phyloP scores from a whole-genome alignment of 768 basidiomycete genomes.

The Suillus subaureus region DNA sequence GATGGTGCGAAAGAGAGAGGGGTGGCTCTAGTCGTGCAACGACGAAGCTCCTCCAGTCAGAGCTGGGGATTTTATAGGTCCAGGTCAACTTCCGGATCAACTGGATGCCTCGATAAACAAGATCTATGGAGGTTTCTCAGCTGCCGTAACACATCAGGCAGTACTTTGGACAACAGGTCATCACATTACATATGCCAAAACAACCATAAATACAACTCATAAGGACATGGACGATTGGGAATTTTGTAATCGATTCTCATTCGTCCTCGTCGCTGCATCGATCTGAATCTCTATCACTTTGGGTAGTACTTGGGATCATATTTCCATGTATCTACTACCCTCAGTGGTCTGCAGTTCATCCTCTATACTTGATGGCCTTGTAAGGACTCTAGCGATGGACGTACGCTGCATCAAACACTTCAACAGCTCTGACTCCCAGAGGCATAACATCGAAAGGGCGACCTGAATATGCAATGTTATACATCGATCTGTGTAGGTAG shows the following conservation, averaged over 20 bases:
- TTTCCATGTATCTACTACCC: no score
- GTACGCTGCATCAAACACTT: no score
- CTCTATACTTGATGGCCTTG: no score
- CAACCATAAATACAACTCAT: neutral
- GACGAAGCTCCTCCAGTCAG: slow-evolving; percentile 11
- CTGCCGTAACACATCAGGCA: neutral
- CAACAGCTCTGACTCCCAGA: no score
- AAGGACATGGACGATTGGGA: no score
- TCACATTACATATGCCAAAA: neutral
- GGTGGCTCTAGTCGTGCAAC: neutral
- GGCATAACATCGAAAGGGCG: slow-evolving; percentile 71
- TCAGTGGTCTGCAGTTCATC: no score
- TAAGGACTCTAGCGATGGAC: no score
- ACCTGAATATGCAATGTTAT: slow-evolving; percentile 60
- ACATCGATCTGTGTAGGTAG: slow-evolving; percentile 53
- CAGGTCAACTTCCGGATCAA: slow-evolving; percentile 2
- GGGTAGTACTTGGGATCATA: no score
- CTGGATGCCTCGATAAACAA: neutral
- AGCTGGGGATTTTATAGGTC: neutral
- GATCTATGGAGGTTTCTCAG: neutral
- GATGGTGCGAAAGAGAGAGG: neutral
- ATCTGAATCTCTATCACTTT: no score
- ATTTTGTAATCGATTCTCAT: no score
- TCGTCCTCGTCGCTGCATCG: no score
- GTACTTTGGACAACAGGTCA: neutral